Evolutionary conservation across 352 stramenopile genomes (phyloP).

Genomic region (Aphanomyces euteiches): DNA sequence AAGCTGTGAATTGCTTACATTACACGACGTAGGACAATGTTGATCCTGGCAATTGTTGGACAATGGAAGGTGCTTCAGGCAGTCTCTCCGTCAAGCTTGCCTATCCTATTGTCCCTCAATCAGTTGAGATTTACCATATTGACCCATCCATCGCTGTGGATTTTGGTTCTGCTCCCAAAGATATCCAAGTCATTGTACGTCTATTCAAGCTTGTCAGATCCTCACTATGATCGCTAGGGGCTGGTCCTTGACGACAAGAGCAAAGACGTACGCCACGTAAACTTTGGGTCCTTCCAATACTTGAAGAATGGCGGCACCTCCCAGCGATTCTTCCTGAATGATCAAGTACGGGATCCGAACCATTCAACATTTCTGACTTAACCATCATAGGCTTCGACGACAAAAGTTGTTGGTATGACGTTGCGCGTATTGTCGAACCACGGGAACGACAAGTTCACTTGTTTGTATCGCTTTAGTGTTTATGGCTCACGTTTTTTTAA

Average conservation of each 20-base stretch:
- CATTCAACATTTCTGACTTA: neutral
- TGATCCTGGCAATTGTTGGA: conserved; percentile 83
- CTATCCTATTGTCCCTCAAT: conserved; percentile 55
- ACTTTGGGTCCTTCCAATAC: conserved; percentile 77
- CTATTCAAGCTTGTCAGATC: neutral
- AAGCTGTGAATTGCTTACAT: neutral
- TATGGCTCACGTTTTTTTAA: conserved; percentile 39
- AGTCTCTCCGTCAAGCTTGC: conserved; percentile 73
- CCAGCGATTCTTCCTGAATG: conserved; percentile 65
- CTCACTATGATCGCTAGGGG: conserved; percentile 20
- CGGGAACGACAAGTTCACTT: conserved; percentile 82
- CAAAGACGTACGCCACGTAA: conserved; percentile 44
- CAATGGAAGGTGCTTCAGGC: conserved; percentile 48
- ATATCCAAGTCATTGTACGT: conserved; percentile 60
- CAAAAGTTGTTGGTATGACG: conserved; percentile 60
- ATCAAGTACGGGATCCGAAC: conserved; percentile 23
- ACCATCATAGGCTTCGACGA: conserved; percentile 39
- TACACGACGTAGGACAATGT: conserved; percentile 60
- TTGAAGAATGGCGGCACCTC: conserved; percentile 43
- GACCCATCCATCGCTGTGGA: conserved; percentile 60
- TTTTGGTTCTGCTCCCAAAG: conserved; percentile 60
- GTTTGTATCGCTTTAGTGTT: conserved; percentile 86
- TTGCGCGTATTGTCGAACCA: conserved; percentile 81
- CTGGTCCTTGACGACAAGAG: conserved; percentile 37
- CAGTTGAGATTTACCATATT: conserved; percentile 81